Evolutionary conservation across 331 rosid genomes (phyloP).

Genomic region (Pyracantha coccinea): DNA sequence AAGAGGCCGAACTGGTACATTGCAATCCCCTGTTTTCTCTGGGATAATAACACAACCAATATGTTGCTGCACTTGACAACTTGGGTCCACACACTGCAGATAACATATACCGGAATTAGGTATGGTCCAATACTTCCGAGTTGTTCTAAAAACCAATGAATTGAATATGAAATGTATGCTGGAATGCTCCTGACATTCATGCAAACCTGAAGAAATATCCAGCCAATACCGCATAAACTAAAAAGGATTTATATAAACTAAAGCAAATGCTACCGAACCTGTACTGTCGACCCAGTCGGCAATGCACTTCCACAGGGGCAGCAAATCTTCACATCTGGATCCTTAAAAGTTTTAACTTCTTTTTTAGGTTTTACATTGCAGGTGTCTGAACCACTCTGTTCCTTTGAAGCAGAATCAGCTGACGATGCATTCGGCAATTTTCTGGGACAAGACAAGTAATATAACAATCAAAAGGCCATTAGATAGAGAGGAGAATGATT

Average conservation of each 20-base stretch:
- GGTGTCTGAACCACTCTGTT: slow-evolving; percentile 66
- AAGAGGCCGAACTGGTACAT: slow-evolving; percentile 47
- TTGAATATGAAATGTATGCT: neutral
- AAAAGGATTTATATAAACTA: neutral
- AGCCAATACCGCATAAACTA: neutral
- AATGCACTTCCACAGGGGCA: slow-evolving; percentile 75
- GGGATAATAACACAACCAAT: slow-evolving; percentile 70
- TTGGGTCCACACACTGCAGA: slow-evolving; percentile 82
- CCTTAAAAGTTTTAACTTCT: slow-evolving; percentile 50
- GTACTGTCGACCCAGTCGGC: slow-evolving; percentile 55
- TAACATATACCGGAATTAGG: slow-evolving; percentile 9
- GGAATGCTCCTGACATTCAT: neutral
- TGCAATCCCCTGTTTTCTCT: slow-evolving; percentile 62
- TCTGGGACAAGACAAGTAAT: slow-evolving; percentile 37
- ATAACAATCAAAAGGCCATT: slow-evolving; percentile 7
- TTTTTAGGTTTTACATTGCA: slow-evolving; percentile 60
- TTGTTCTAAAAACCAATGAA: neutral
- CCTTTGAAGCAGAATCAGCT: slow-evolving; percentile 70
- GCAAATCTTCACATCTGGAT: slow-evolving; percentile 48
- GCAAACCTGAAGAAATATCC: neutral
- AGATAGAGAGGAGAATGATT: neutral
- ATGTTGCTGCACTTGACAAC: slow-evolving; percentile 85
- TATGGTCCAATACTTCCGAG: neutral
- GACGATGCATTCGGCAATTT: slow-evolving; percentile 68
- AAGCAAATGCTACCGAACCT: slow-evolving; percentile 36